A percentile compares a stretch with the other conserved stretches of the same genome.
Conservation (phyloP, 2,329 filamentous ascomycete species). For the Furcasterigmium sp. region DNA sequence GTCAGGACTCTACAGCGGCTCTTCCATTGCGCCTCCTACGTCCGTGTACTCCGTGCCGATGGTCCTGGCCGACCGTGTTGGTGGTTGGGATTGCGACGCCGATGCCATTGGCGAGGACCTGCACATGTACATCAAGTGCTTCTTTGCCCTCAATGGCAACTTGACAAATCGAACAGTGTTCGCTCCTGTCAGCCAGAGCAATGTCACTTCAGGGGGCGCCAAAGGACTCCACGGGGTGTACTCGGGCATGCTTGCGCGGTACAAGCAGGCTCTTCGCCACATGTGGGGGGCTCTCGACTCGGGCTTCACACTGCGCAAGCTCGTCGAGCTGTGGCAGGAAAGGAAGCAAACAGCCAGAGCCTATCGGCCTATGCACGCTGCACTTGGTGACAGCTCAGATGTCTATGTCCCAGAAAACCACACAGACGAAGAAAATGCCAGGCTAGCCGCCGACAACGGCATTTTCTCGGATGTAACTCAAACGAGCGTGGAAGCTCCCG, state of each 20-base stretch:
- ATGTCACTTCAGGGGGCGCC: slow-evolving; percentile 56
- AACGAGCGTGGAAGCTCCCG: slow-evolving; percentile 42
- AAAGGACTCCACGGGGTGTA: slow-evolving; percentile 47
- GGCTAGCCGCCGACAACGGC: slow-evolving; percentile 39
- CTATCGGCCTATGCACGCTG: slow-evolving; percentile 51
- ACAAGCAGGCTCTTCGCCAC: slow-evolving; percentile 67
- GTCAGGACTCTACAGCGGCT: slow-evolving; percentile 61
- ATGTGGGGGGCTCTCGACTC: slow-evolving; percentile 73
- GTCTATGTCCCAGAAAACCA: slow-evolving; percentile 43
- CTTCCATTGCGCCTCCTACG: slow-evolving; percentile 62
- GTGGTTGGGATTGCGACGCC: slow-evolving; percentile 66
- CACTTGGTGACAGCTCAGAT: slow-evolving; percentile 39
- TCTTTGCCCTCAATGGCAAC: slow-evolving; percentile 68
- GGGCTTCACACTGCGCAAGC: slow-evolving; percentile 57
- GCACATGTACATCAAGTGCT: slow-evolving; percentile 76
- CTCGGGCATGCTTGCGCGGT: slow-evolving; percentile 58
- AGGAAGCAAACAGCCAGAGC: slow-evolving; percentile 50
- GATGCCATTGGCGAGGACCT: slow-evolving; percentile 72
- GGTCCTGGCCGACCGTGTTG: slow-evolving; percentile 60
- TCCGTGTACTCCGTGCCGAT: slow-evolving; percentile 70
- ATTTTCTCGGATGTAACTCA: slow-evolving; percentile 51
- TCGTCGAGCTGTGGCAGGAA: slow-evolving; percentile 51
- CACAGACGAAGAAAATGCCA: slow-evolving; percentile 29
- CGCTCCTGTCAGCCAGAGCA: slow-evolving; percentile 68
- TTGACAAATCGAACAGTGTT: slow-evolving; percentile 58